Conservation (phyloP, 306 rosid species). For the Sicyos baderoa region DNA sequence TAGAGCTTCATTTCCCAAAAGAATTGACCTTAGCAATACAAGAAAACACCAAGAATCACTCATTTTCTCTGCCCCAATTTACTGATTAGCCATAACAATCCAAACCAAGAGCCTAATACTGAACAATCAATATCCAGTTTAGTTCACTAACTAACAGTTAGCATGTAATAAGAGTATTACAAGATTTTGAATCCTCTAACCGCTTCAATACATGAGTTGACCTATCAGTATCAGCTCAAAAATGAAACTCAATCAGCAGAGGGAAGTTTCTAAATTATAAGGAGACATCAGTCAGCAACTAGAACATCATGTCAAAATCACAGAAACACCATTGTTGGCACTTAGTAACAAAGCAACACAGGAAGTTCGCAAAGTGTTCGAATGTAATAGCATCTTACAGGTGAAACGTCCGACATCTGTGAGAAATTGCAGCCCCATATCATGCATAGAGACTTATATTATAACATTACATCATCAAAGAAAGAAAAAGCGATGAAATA, state of each 20-base stretch:
- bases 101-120: neutral
- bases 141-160: neutral
- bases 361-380: neutral
- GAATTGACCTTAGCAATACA: neutral
- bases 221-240: too few relatives aligned
- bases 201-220: neutral
- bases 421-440: slow-evolving; percentile 8
- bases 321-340: neutral
- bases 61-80: neutral
- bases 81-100: neutral
- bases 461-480: neutral
- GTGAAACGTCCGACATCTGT: neutral
- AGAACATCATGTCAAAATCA: neutral
- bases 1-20: too few relatives aligned
- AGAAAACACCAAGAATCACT: neutral
- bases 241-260: too few relatives aligned
- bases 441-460: neutral
- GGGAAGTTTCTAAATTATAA: too few relatives aligned
- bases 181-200: neutral
- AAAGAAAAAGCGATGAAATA: neutral
- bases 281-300: neutral
- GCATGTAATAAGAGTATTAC: neutral
- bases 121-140: neutral
- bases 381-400: neutral
- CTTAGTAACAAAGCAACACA: neutral